phyloP scores from a whole-genome alignment of 1,139 yeast genomes.

The Suhomyces ambrosiae region DNA sequence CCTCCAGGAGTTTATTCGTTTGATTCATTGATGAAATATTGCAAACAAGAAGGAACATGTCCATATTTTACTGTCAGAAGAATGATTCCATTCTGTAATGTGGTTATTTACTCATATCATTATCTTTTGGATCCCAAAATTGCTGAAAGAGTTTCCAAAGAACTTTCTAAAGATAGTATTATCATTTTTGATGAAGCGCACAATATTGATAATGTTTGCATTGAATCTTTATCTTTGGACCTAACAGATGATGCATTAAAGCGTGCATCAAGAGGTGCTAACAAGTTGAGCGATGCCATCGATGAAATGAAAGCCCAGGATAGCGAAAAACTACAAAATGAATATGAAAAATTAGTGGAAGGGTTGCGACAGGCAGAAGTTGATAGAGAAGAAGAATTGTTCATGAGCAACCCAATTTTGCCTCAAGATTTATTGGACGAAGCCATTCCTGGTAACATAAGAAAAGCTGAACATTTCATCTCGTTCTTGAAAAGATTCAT shows the following conservation, averaged over 20 bases:
- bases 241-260: conserved; percentile 50
- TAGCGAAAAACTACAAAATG: conserved; percentile 80
- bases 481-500: conserved; percentile 89
- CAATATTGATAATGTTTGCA: conserved; percentile 97
- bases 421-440: conserved; percentile 85
- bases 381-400: conserved; percentile 73
- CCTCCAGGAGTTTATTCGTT: conserved; percentile 96
- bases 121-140: conserved; percentile 95
- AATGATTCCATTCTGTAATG: conserved; percentile 94
- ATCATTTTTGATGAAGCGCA: conserved; percentile 98
- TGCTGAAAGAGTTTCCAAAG: conserved; percentile 91
- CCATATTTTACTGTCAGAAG: conserved; percentile 98
- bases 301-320: conserved; percentile 83
- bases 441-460: conserved; percentile 94
- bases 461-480: conserved; percentile 95
- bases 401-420: conserved; percentile 85
- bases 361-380: conserved; percentile 82
- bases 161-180: conserved; percentile 88
- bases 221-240: conserved; percentile 90
- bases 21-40: conserved; percentile 75
- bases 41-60: conserved; percentile 79
- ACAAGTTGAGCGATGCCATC: conserved; percentile 69
- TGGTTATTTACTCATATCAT: conserved; percentile 94
- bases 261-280: conserved; percentile 68
- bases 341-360: conserved; percentile 86